Conservation (phyloP, 1,284 basidiomycete species). For the Hypsizygus ulmarius region DNA sequence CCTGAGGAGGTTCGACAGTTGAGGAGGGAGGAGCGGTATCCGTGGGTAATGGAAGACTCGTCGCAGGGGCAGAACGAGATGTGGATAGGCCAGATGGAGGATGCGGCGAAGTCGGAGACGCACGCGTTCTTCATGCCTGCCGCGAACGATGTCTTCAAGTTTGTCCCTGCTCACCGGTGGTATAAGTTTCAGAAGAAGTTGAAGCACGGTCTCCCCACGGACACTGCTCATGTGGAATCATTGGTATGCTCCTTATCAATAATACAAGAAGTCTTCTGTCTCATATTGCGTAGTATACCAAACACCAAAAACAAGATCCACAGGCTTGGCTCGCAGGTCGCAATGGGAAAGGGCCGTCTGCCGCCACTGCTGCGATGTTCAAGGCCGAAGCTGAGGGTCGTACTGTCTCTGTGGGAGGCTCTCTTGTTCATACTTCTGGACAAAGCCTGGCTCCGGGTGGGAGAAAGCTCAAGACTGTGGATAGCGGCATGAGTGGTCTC, state of each 20-base stretch:
- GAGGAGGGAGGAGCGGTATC: constrained; percentile 79
- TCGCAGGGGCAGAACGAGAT: constrained; percentile 52
- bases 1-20: constrained; percentile 67
- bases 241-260: constrained; percentile 27
- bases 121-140: constrained; percentile 76
- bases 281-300: constrained; percentile 34
- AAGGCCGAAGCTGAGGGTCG: constrained; percentile 57
- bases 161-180: constrained; percentile 83
- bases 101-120: constrained; percentile 60
- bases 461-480: constrained; percentile 57
- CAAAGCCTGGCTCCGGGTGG: constrained; percentile 66
- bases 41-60: constrained; percentile 86
- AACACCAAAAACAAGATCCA: constrained; percentile 64
- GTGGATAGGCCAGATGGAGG: constrained; percentile 82
- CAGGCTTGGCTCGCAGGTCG: constrained; percentile 66
- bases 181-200: constrained; percentile 88
- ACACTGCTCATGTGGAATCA: constrained; percentile 72
- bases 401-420: constrained; percentile 36
- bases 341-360: constrained; percentile 54
- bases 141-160: constrained; percentile 74
- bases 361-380: constrained; percentile 61
- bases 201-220: constrained; percentile 67
- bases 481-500: constrained; percentile 56
- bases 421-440: constrained; percentile 47
- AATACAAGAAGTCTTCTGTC: constrained; percentile 21